Evolutionary conservation across 768 basidiomycete species (phyloP).

Genomic region (Termitomyces sp.): DNA sequence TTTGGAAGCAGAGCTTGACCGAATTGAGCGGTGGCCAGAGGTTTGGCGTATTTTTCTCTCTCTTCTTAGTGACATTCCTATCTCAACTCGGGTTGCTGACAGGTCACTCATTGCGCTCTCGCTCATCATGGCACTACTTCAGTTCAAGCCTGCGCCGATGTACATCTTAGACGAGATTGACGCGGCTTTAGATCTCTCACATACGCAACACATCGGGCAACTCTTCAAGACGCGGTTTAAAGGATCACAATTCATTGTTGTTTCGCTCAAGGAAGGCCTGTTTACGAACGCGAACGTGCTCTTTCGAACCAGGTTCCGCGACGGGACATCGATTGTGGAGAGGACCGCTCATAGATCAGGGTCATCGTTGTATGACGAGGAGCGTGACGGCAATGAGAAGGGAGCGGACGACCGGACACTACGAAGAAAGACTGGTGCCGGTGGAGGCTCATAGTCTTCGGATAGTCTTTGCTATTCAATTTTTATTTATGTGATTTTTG

Average conservation of each 20-base stretch:
- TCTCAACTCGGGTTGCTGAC: not conserved
- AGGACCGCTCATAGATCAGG: constrained; percentile 65
- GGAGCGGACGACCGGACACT: constrained; percentile 23
- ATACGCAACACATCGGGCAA: constrained; percentile 96
- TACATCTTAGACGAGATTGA: constrained; percentile 99
- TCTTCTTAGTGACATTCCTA: not conserved
- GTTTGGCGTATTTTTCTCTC: constrained; percentile 37
- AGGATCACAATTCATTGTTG: constrained; percentile 97
- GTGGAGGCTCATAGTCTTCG: constrained; percentile 20
- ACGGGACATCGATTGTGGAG: constrained; percentile 91
- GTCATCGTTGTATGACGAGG: constrained; percentile 38
- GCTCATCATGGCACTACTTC: constrained; percentile 97
- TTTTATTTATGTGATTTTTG: constrained; percentile 7
- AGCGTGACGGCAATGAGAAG: constrained; percentile 20
- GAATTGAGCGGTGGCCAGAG: constrained; percentile 97
- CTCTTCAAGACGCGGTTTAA: constrained; percentile 98
- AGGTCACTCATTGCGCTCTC: constrained; percentile 97
- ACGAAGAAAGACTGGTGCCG: constrained; percentile 24
- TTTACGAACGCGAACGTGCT: constrained; percentile 98
- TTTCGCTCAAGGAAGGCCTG: constrained; percentile 92
- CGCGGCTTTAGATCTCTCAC: constrained; percentile 92
- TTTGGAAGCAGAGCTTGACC: constrained; percentile 98
- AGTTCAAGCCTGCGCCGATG: constrained; percentile 99
- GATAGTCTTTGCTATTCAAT: constrained; percentile 1
- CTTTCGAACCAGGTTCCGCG: constrained; percentile 88